Conservation (phyloP, 148 eudicot species). For the Pouteria glomerata region DNA sequence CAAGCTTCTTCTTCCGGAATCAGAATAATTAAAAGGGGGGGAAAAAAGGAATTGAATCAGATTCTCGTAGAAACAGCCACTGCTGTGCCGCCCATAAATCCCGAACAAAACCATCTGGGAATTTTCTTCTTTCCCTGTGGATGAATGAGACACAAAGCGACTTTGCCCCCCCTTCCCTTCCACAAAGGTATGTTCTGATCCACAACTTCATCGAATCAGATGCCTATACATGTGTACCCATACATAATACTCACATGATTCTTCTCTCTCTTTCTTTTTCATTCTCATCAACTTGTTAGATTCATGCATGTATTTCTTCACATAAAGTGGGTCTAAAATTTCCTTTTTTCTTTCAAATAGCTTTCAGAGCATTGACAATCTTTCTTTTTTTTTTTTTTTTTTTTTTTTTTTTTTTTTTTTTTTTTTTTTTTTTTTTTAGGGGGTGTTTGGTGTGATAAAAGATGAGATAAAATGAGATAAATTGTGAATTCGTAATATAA, state of each 20-base stretch:
- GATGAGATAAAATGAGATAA: too few relatives aligned
- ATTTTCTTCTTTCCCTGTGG: slow-evolving; percentile 11
- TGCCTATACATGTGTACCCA: slow-evolving; percentile 20
- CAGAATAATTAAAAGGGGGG: slow-evolving; percentile 1
- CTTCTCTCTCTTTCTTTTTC: slow-evolving; percentile 2
- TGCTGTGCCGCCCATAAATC: not conserved
- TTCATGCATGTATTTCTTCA: not conserved
- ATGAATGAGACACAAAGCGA: slow-evolving; percentile 29
- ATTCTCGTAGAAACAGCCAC: slow-evolving; percentile 19
- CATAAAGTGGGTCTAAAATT: too few relatives aligned
- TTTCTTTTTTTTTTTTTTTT: too few relatives aligned
- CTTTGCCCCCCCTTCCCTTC: slow-evolving; percentile 18
- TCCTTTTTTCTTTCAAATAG: too few relatives aligned
- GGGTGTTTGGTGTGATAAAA: too few relatives aligned
- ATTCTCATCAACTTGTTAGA: slow-evolving; percentile 2
- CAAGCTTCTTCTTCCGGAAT: slow-evolving; percentile 3
- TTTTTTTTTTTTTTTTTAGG: too few relatives aligned
- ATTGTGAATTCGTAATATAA: too few relatives aligned
- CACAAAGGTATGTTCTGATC: slow-evolving; percentile 14
- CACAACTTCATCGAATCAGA: slow-evolving; percentile 51
- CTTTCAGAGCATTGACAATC: too few relatives aligned
- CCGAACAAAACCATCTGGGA: slow-evolving; percentile 3
- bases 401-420: too few relatives aligned
- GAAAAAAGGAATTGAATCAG: slow-evolving; percentile 14
- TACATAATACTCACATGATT: too few relatives aligned